Conservation (phyloP, 139 green algal species). For the Picochlorum costavermella region DNA sequence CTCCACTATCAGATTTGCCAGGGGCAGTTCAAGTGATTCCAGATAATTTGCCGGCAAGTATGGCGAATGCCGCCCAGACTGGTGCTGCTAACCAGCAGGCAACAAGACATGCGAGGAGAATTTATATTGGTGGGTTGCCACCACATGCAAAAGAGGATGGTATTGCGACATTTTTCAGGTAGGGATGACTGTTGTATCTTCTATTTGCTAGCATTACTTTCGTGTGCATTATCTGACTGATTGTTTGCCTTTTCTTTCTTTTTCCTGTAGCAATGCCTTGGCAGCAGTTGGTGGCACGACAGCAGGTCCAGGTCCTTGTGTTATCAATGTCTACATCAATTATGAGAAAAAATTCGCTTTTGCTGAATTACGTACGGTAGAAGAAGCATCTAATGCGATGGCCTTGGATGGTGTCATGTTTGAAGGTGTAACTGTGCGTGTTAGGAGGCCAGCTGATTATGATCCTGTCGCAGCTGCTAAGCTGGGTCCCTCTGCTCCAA, state of each 20-base stretch:
- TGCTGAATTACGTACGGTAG: constrained; percentile 59
- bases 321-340: constrained; percentile 99
- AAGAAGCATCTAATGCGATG: constrained; percentile 73
- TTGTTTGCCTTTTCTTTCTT: not conserved
- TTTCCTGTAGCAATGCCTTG: constrained; percentile 62
- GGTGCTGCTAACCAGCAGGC: constrained; percentile 62
- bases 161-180: constrained; percentile 78
- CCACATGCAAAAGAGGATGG: constrained; percentile 74
- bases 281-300: constrained; percentile 87
- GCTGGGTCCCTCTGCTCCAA: constrained; percentile 75
- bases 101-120: constrained; percentile 81
- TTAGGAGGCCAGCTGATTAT: constrained; percentile 96
- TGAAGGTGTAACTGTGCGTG: constrained; percentile 83
- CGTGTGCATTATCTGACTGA: not conserved
- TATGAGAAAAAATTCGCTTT: constrained; percentile 94
- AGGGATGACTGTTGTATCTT: not conserved
- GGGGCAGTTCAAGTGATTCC: constrained; percentile 16
- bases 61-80: constrained; percentile 1
- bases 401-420: constrained; percentile 90
- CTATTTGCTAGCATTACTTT: not conserved
- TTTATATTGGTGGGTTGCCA: constrained; percentile 95
- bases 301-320: constrained; percentile 73
- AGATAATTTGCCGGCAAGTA: not conserved
- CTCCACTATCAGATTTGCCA: constrained; percentile 23
- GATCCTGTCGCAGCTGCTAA: constrained; percentile 71